Percentiles rank a stretch among this genome's conserved stretches.
phyloP scores from a whole-genome alignment of 257 asterid genomes.

The Forsythia suspensa region DNA sequence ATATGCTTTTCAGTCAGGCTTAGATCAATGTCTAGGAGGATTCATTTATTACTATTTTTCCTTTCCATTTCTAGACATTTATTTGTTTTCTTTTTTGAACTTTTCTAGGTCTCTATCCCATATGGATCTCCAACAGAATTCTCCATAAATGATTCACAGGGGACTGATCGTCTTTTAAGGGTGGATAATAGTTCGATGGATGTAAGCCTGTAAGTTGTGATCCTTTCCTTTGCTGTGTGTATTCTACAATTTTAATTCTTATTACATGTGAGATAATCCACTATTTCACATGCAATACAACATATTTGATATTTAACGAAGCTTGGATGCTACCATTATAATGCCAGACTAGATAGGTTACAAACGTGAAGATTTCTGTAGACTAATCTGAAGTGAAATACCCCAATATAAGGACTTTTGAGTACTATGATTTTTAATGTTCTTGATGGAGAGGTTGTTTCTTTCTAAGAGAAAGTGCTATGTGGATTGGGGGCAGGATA shows the following conservation, averaged over 20 bases:
- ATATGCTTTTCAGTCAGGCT: background rate
- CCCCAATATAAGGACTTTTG: conserved; percentile 4
- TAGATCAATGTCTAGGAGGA: background rate
- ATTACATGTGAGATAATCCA: conserved; percentile 5
- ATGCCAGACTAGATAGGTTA: background rate
- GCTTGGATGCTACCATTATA: background rate
- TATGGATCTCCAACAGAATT: conserved; percentile 73
- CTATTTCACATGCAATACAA: conserved; percentile 8
- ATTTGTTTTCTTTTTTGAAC: background rate
- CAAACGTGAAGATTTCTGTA: background rate
- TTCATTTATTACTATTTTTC: background rate
- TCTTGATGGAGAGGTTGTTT: background rate
- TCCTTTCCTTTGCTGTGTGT: background rate
- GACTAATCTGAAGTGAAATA: background rate
- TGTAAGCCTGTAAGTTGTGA: conserved; percentile 53
- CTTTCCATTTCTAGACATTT: background rate
- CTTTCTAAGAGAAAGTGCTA: conserved; percentile 5
- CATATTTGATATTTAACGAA: conserved; percentile 5
- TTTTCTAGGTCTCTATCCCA: conserved; percentile 70
- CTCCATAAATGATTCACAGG: conserved; percentile 56
- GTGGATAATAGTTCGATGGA: conserved; percentile 62
- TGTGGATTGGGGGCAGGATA: background rate
- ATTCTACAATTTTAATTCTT: background rate
- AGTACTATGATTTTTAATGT: background rate
- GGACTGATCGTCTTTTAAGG: conserved; percentile 61